A percentile compares a stretch with the other conserved stretches of the same genome.
Evolutionary conservation across 2,329 filamentous ascomycete genomes (phyloP).

Genomic region (Nigrospora sphaerica): DNA sequence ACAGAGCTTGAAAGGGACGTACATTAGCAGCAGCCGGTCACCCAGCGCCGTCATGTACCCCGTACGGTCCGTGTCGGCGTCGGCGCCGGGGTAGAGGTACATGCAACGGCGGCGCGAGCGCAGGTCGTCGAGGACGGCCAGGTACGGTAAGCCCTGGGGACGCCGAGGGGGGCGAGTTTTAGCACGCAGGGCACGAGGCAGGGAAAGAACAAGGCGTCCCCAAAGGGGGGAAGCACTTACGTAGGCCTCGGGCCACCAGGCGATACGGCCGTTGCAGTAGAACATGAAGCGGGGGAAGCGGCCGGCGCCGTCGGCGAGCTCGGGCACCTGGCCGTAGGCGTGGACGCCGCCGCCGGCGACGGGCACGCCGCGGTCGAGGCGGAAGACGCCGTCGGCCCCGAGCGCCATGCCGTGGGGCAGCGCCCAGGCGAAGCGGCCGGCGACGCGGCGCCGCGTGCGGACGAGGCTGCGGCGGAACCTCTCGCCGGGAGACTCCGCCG

Average conservation of each 20-base stretch:
- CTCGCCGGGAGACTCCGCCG: conserved; percentile 3
- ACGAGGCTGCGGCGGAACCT: conserved; percentile 14
- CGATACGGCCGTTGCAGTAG: conserved; percentile 19
- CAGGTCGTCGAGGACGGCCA: conserved; percentile 22
- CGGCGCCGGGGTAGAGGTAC: conserved; percentile 17
- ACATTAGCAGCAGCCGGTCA: conserved; percentile 18
- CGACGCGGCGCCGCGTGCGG: conserved; percentile 11
- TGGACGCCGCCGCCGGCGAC: conserved; percentile 19
- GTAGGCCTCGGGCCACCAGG: conserved; percentile 23
- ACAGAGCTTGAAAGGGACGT: no score
- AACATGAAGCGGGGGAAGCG: conserved; percentile 17
- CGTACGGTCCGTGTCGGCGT: conserved; percentile 5
- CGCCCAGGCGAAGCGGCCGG: conserved; percentile 16
- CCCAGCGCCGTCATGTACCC: conserved; percentile 23
- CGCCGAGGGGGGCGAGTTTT: no score
- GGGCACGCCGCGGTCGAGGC: conserved; percentile 15
- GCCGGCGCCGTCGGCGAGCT: conserved; percentile 10
- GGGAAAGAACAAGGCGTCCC: no score
- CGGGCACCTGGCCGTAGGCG: conserved; percentile 13
- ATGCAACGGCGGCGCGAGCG: conserved; percentile 17
- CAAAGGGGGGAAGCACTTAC: neutral
- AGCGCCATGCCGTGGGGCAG: conserved; percentile 18
- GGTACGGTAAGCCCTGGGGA: conserved; percentile 12
- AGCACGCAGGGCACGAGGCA: no score
- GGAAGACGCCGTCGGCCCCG: conserved; percentile 16